phyloP scores from a whole-genome alignment of 2,329 filamentous ascomycete species.

The Metarhizium humberi region DNA sequence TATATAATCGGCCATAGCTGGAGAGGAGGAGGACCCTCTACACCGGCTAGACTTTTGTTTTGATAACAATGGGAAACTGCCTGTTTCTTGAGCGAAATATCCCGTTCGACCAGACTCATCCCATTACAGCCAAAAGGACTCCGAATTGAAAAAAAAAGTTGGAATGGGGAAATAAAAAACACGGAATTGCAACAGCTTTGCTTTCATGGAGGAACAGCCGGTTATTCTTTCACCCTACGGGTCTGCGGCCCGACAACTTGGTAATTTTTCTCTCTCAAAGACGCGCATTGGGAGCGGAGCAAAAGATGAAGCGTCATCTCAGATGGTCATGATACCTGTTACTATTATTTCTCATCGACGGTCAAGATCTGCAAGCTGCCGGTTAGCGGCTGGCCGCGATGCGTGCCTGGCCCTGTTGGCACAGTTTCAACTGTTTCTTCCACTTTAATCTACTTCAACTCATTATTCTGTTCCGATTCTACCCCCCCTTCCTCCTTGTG shows the following conservation, averaged over 20 bases:
- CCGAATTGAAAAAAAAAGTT: conserved; percentile 15
- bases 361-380: conserved; percentile 2
- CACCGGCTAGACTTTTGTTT: conserved; percentile 4
- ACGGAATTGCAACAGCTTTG: neutral
- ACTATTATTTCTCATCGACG: neutral
- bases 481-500: conserved; percentile 15
- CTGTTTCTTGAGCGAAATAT: conserved; percentile 4
- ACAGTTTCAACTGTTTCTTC: conserved; percentile 3
- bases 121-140: conserved; percentile 22
- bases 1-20: conserved; percentile 29
- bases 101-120: conserved; percentile 17
- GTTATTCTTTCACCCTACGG: conserved; percentile 13
- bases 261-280: neutral
- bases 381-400: neutral
- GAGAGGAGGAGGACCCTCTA: neutral
- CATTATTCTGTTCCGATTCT: neutral
- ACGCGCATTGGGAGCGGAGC: neutral
- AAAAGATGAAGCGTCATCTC: neutral
- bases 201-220: conserved; percentile 10
- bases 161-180: conserved; percentile 12
- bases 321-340: neutral
- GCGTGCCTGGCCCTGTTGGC: conserved; percentile 5
- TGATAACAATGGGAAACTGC: conserved; percentile 7
- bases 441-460: neutral
- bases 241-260: conserved; percentile 5